These are phyloP conservation scores for Geotrichum siamense DNA, from an alignment of 1,139 yeast genomes.

Conservation along the genomic window DNA sequence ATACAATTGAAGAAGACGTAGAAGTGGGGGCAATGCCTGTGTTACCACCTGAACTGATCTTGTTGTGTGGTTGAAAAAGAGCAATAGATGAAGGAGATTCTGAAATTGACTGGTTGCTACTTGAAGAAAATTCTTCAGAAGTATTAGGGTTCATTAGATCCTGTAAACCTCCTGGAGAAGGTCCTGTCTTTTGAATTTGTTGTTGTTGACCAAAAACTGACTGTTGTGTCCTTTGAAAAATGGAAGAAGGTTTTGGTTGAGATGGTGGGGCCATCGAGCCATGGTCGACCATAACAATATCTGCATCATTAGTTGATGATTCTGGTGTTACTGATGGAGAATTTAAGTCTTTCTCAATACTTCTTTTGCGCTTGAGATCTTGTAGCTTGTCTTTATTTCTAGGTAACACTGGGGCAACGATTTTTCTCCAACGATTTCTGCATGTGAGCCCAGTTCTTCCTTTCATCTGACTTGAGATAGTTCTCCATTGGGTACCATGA, in stretches of 20 bases:
- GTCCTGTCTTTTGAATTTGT: background rate
- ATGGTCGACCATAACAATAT: conserved; percentile 12
- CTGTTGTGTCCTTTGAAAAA: background rate
- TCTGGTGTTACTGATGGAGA: background rate
- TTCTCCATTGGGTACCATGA: conserved; percentile 90
- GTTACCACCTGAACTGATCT: background rate
- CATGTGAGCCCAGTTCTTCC: conserved; percentile 87
- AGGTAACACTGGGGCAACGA: conserved; percentile 62
- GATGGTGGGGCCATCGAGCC: conserved; percentile 4
- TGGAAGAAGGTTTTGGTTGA: background rate
- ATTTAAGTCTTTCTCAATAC: conserved; percentile 15
- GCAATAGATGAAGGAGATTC: conserved; percentile 10
- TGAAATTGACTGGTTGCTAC: background rate
- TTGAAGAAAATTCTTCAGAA: conserved; percentile 8
- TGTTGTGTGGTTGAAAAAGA: conserved; percentile 9
- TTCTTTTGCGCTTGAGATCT: conserved; percentile 19
- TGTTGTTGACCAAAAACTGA: conserved; percentile 1
- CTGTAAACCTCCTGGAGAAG: background rate
- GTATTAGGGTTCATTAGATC: background rate
- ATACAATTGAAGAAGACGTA: conserved; percentile 8
- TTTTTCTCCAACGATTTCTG: conserved; percentile 85
- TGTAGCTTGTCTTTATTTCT: conserved; percentile 28
- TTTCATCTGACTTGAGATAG: conserved; percentile 61
- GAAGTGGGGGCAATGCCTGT: background rate
- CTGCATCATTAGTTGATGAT: conserved; percentile 4